Evolutionary conservation across 1,284 basidiomycete genomes (phyloP).

Genomic region (Ganoderma sinense): DNA sequence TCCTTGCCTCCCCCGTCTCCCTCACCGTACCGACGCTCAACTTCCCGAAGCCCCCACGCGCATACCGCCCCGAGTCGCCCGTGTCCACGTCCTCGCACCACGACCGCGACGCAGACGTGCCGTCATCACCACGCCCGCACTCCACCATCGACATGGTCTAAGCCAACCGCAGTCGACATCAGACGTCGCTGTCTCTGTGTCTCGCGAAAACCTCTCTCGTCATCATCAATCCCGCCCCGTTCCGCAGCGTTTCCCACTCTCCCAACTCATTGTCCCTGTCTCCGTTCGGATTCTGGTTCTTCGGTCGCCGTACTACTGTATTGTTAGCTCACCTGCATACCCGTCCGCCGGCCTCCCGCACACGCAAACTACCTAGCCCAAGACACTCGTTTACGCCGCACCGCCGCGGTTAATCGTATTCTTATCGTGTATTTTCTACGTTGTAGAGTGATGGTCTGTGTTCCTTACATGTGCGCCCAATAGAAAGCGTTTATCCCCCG

Average conservation of each 20-base stretch:
- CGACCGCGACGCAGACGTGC: conserved; percentile 31
- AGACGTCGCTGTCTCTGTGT: neutral
- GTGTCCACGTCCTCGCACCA: neutral
- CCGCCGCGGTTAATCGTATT: conserved; percentile 23
- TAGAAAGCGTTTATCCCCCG: neutral
- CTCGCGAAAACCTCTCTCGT: neutral
- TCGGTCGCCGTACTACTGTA: conserved; percentile 20
- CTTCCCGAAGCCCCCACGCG: conserved; percentile 27
- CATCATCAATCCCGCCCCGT: neutral
- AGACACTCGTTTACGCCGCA: conserved; percentile 22
- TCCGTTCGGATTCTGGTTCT: conserved; percentile 14
- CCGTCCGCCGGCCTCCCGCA: neutral
- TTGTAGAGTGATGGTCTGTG: conserved; percentile 11
- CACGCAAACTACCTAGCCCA: conserved; percentile 10
- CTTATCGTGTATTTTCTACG: conserved; percentile 24
- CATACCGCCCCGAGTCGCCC: conserved; percentile 16
- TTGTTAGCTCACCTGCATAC: conserved; percentile 22
- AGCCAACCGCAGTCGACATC: conserved; percentile 1
- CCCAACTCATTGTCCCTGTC: neutral
- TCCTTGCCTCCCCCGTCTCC: conserved; percentile 11
- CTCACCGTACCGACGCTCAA: conserved; percentile 16
- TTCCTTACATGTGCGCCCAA: neutral
- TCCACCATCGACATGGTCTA: conserved; percentile 36
- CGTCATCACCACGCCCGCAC: conserved; percentile 31
- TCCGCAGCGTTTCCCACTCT: conserved; percentile 15